Base-by-base conservation (phyloP, 306 rosid species). In the Inga laurina region DNA sequence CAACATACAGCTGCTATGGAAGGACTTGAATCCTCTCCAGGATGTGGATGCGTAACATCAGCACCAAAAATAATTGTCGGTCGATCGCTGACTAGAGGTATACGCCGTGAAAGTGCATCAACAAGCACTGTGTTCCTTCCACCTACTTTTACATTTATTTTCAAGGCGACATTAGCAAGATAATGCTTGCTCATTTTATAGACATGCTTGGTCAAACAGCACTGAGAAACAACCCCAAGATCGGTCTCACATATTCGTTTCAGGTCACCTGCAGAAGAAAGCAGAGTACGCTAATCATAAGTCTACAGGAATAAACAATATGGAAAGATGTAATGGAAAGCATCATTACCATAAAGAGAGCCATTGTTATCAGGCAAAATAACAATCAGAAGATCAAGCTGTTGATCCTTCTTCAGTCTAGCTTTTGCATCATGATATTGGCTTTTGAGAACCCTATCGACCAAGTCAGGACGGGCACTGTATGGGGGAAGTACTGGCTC, bases 1-100 rank as follows among this genome's bases (percentile, higher is more conserved):
- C 24, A 27, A 76, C 94, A 66, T 90, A 95, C 99, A 52, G 99
- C 99, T 41, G 99, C 99, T 12, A 95, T 93, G 13, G 99, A 95
- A 14, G 99, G 98, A 82, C 99, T 95, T 24, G 98, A 93, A 78
- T 95, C 99, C 91, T 95, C 99, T 65, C 99, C 99, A 19, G 96
- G 94, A 81, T 92, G 97, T 73, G 99, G 99, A 76, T 95, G 99
- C 8, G 99, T 95, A 61, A 95, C 99, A 84, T 95, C 99, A 75
- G 99, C 99, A 75, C 99, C 99, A 79, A 95, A 95, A 56, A 95
- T 95, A 48, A 95, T 95, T 13, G 99, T 95, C 4, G 99, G 99
- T 8, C 91, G 82, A 77, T 95, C 99, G 69, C 97, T 93, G 76
- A 95, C 99, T 77, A 95, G 83, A 10, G 99, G 99, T 74, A 95